These are phyloP conservation scores for Wickerhamiella australiensis DNA, from an alignment of 805 yeast species.

Conservation along the genomic window DNA sequence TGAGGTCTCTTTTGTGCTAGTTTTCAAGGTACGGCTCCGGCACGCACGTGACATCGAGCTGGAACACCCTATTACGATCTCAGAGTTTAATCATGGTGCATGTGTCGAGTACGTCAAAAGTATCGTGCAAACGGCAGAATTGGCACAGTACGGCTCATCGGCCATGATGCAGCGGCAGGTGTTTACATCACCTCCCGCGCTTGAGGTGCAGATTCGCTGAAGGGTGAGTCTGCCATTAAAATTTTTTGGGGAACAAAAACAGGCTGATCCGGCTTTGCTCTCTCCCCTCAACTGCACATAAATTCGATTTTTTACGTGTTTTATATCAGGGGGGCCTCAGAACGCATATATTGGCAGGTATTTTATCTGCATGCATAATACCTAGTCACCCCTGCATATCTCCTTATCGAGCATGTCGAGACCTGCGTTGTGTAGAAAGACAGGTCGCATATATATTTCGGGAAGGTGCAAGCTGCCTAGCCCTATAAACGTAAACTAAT, in stretches of 20 bases:
- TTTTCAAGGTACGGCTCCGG: constrained; percentile 28
- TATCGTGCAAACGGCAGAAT: constrained; percentile 26
- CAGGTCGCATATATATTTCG: not conserved
- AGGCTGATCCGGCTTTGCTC: no score
- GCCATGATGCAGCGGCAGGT: constrained; percentile 5
- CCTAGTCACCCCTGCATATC: not conserved
- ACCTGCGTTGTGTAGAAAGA: not conserved
- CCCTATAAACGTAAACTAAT: not conserved
- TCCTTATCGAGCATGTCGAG: constrained; percentile 2
- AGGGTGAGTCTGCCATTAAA: not conserved
- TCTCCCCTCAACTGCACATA: no score
- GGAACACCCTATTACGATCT: constrained; percentile 26
- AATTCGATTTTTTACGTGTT: not conserved
- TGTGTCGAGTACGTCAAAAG: constrained; percentile 28
- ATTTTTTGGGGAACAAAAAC: no score
- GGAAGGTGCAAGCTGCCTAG: no score
- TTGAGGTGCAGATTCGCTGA: constrained; percentile 1
- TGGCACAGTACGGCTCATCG: constrained; percentile 16
- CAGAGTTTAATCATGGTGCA: constrained; percentile 30
- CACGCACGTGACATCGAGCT: constrained; percentile 31
- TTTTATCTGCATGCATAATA: not conserved
- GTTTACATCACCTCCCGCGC: not conserved
- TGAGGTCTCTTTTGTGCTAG: constrained; percentile 26
- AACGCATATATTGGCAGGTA: constrained; percentile 1
- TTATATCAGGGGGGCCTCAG: not conserved